Percentiles rank a stretch among this genome's conserved stretches.
phyloP scores from a whole-genome alignment of 1,139 yeast species.

The Pichia sp. region DNA sequence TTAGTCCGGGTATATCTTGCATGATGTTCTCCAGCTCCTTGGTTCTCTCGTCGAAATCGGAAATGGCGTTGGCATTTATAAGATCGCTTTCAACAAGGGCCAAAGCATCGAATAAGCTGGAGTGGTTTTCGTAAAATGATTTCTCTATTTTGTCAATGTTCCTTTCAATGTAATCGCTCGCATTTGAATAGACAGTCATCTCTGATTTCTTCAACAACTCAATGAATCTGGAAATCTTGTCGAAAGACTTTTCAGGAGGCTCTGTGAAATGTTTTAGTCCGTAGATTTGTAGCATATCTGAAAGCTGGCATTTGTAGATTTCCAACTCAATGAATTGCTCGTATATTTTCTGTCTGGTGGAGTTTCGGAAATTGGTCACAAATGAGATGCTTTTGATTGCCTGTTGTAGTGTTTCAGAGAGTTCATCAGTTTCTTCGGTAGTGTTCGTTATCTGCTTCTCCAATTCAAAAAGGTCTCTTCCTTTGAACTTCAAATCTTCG shows the following conservation, averaged over 20 bases:
- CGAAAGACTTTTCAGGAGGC: slow-evolving; percentile 21
- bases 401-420: not conserved
- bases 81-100: slow-evolving; percentile 10
- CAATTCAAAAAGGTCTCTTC: not conserved
- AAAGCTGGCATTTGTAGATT: slow-evolving; percentile 5
- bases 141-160: not conserved
- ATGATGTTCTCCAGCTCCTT: slow-evolving; percentile 1
- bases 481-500: not conserved
- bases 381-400: slow-evolving; percentile 10
- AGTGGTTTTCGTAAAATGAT: not conserved
- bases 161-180: slow-evolving; percentile 2
- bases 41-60: slow-evolving; percentile 5
- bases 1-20: slow-evolving; percentile 1
- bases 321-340: slow-evolving; percentile 13
- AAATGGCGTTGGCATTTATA: slow-evolving; percentile 11
- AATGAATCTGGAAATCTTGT: slow-evolving; percentile 14
- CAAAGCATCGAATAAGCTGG: not conserved
- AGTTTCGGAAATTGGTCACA: slow-evolving; percentile 10
- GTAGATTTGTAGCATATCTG: slow-evolving; percentile 7
- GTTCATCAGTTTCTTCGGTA: not conserved
- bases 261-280: slow-evolving; percentile 18
- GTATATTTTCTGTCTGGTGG: slow-evolving; percentile 10
- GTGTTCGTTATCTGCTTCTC: not conserved
- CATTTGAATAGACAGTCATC: not conserved
- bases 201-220: slow-evolving; percentile 8